A percentile compares a stretch with the other conserved stretches of the same genome.
phyloP scores from a whole-genome alignment of 2,329 filamentous ascomycete genomes.

The Knufia petricola region DNA sequence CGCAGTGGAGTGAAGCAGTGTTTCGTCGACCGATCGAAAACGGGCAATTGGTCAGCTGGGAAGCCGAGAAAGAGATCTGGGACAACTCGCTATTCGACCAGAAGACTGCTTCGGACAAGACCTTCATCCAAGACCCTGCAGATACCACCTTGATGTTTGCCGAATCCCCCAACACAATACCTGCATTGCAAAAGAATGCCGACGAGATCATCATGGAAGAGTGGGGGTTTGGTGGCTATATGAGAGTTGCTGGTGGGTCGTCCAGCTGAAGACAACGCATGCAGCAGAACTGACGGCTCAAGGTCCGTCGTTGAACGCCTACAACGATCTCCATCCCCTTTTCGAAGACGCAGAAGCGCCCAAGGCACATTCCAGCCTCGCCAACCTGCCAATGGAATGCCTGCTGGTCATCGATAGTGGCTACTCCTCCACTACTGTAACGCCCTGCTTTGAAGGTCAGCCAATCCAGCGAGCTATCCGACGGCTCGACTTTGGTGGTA shows the following conservation, averaged over 20 bases:
- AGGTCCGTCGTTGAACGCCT: constrained; percentile 71
- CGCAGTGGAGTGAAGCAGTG: constrained; percentile 78
- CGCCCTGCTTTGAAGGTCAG: constrained; percentile 70
- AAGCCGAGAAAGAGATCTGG: constrained; percentile 92
- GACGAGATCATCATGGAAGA: constrained; percentile 98
- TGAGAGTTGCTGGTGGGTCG: constrained; percentile 56
- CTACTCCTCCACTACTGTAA: constrained; percentile 86
- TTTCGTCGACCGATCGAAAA: constrained; percentile 88
- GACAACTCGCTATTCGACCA: constrained; percentile 73
- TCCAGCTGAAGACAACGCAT: neutral
- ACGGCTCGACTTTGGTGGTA: constrained; percentile 82
- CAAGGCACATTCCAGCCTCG: constrained; percentile 32
- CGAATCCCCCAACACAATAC: constrained; percentile 75
- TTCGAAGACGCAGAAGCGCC: constrained; percentile 47
- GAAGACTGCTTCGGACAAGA: constrained; percentile 49
- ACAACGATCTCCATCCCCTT: constrained; percentile 63
- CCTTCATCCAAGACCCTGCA: constrained; percentile 49
- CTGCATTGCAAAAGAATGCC: constrained; percentile 73
- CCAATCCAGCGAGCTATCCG: constrained; percentile 73
- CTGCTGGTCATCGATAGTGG: constrained; percentile 84
- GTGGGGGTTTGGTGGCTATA: constrained; percentile 83
- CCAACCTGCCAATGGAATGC: constrained; percentile 56
- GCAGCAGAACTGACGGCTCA: constrained; percentile 7
- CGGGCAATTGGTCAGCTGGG: constrained; percentile 94
- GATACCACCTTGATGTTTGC: constrained; percentile 77